These are phyloP conservation scores for Trametes sp. DNA, from an alignment of 1,284 basidiomycete genomes.

Conservation along the genomic window DNA sequence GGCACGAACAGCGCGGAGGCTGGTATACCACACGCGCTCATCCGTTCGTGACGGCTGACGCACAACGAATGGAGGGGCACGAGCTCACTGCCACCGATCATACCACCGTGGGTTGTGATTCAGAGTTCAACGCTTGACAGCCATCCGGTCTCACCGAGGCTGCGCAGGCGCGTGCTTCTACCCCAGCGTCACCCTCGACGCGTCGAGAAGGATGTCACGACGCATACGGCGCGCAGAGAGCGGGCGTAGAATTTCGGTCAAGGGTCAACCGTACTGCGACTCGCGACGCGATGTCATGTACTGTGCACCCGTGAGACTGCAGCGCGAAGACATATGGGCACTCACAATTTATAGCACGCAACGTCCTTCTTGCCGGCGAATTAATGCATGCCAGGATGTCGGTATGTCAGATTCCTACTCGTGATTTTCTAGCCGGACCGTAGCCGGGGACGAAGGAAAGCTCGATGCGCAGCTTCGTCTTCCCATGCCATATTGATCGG, in stretches of 20 bases:
- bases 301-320: slow-evolving; percentile 4
- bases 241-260: slow-evolving; percentile 1
- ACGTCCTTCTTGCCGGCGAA: neutral
- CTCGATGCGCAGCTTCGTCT: neutral
- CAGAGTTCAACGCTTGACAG: neutral
- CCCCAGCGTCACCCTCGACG: neutral
- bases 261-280: neutral
- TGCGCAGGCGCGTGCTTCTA: slow-evolving; percentile 6
- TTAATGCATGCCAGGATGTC: slow-evolving; percentile 3
- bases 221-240: neutral
- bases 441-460: neutral
- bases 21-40: slow-evolving; percentile 2
- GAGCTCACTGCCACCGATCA: slow-evolving; percentile 8
- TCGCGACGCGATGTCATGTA: neutral
- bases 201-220: neutral
- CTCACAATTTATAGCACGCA: slow-evolving; percentile 2
- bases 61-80: neutral
- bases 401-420: neutral
- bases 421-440: neutral
- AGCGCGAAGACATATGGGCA: slow-evolving; percentile 4
- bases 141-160: neutral
- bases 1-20: slow-evolving; percentile 12
- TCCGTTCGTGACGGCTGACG: neutral
- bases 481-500: slow-evolving; percentile 7
- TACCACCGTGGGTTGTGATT: neutral